phyloP scores from a whole-genome alignment of 2,329 filamentous ascomycete species.

The Fusarium sp. region DNA sequence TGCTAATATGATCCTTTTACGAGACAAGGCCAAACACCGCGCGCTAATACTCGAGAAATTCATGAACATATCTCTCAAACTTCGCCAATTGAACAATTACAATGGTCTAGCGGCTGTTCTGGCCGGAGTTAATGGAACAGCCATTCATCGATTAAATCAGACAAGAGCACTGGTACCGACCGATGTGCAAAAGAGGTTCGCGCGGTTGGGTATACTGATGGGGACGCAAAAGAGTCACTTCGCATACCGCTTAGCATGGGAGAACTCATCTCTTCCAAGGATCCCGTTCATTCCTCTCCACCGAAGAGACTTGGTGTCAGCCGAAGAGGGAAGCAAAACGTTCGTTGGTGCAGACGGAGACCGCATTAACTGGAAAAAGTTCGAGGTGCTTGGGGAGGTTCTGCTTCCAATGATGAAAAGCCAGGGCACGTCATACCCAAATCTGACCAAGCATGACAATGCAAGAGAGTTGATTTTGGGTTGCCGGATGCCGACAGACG shows the following conservation, averaged over 20 bases:
- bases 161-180: constrained; percentile 81
- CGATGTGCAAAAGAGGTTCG: constrained; percentile 83
- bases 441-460: constrained; percentile 75
- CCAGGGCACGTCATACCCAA: constrained; percentile 84
- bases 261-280: constrained; percentile 88
- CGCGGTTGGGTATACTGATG: constrained; percentile 92
- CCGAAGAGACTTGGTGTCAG: constrained; percentile 88
- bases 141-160: constrained; percentile 84
- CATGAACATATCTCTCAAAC: constrained; percentile 87
- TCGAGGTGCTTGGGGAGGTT: constrained; percentile 94
- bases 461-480: constrained; percentile 83
- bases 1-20: constrained; percentile 84
- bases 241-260: constrained; percentile 96
- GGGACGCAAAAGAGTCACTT: constrained; percentile 91
- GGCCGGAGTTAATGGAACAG: constrained; percentile 89
- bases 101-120: constrained; percentile 95
- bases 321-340: constrained; percentile 91
- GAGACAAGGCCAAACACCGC: constrained; percentile 96
- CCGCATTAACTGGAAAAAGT: constrained; percentile 97
- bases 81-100: constrained; percentile 95
- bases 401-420: constrained; percentile 91
- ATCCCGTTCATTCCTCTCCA: constrained; percentile 96
- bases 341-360: constrained; percentile 80
- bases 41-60: constrained; percentile 94
- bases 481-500: constrained; percentile 83